Evolutionary conservation across 805 yeast genomes (phyloP), one percentile per base, ranked within the genome.

Genomic region (Kazachstania psychrophila): DNA sequence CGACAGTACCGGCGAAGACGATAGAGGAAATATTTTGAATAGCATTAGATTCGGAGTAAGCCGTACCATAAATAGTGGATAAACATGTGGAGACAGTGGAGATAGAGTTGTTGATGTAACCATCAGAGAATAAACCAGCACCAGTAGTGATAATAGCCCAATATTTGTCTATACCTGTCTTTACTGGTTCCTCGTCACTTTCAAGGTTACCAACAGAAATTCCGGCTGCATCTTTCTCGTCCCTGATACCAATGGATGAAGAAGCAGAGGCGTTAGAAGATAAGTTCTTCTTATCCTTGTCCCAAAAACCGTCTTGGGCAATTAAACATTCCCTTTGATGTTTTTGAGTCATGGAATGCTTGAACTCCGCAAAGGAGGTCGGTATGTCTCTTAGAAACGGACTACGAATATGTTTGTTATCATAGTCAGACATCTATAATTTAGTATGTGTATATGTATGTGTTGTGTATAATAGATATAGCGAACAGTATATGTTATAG

Each of bases 101-200:
- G 39, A 85, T 81, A 36, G 92, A 77, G 62, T 84, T 85, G 58
- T 87, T 87, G 42, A 85, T 80, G 56, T 87, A 88, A 37, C 96
- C 96, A 61, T 89, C 97, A 25, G 94, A 79, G 61, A 88, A 87
- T 31, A 88, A 68, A 37, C 96, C 96, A 0, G 95, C 92, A 44
- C 96, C 96, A 1, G 95, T 78, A 10, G 85, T 78, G 44, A 81
- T 66, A 34, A 83, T 76, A 5, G 92, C 77, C 80, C 86, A 72
- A 45, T 66, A 68, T 46, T 65, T 66, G 33, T 17, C 23, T 13
- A 30, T n/a, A 10, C 31, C 34, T n/a, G 20, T 20, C 14, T 27
- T 30, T 26, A 11, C 15, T 23, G 15, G 22, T 5, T 25, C 26
- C 10, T 28, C 33, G 15, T 12, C n/a, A 7, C 19, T 24, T 14